These are phyloP conservation scores for Gnomoniopsis sp. DNA, from an alignment of 2,329 filamentous ascomycete genomes.

Conservation along the genomic window DNA sequence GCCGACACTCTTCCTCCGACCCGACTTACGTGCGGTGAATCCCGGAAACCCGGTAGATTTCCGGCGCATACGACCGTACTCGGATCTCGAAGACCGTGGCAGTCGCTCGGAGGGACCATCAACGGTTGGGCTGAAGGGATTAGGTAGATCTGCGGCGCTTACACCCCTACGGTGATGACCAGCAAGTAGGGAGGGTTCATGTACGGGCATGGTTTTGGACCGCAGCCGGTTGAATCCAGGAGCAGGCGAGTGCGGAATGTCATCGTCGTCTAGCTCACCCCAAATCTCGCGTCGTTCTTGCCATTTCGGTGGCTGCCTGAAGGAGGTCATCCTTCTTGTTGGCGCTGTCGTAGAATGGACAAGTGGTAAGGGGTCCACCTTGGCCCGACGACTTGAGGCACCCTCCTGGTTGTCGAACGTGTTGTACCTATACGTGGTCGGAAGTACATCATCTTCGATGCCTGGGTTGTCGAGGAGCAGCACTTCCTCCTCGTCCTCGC, in stretches of 20 bases:
- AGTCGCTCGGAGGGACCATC: conserved; percentile 4
- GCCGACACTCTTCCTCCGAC: conserved; percentile 33
- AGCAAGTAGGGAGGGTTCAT: conserved; percentile 34
- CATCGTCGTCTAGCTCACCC: conserved; percentile 80
- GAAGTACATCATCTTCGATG: conserved; percentile 34
- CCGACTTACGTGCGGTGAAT: conserved; percentile 50
- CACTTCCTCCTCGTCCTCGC: conserved; percentile 60
- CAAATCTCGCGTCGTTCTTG: conserved; percentile 77
- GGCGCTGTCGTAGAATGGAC: neutral
- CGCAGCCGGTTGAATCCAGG: conserved; percentile 34
- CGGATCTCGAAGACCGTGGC: conserved; percentile 7
- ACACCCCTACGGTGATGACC: conserved; percentile 30
- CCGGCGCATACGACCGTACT: conserved; percentile 41
- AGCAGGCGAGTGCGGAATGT: conserved; percentile 38
- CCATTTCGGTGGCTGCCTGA: conserved; percentile 41
- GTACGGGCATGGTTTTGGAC: conserved; percentile 45
- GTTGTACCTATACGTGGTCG: conserved; percentile 40
- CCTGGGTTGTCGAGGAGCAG: conserved; percentile 48
- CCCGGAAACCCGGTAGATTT: conserved; percentile 62
- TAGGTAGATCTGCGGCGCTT: conserved; percentile 18
- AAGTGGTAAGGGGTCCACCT: conserved; percentile 25
- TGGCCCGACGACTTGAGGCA: conserved; percentile 20
- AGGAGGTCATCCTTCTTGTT: conserved; percentile 8
- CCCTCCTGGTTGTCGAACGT: conserved; percentile 41
- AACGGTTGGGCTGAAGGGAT: conserved; percentile 13